phyloP scores from a whole-genome alignment of 441 rosid species.

The Jatropha podagrica region DNA sequence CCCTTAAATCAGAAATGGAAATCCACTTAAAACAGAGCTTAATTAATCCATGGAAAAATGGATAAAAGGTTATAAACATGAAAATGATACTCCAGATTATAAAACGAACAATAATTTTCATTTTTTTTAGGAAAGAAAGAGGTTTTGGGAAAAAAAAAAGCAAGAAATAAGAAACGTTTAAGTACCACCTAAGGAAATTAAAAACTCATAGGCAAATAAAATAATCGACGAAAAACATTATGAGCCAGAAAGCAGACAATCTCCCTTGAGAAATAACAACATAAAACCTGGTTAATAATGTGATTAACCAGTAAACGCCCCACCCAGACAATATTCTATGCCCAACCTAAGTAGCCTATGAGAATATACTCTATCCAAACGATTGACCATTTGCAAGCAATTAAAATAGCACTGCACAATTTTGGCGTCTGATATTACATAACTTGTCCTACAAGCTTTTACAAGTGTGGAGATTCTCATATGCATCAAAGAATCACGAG shows the following conservation, averaged over 20 bases:
- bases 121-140: not conserved
- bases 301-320: not conserved
- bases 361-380: not conserved
- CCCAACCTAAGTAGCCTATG: not conserved
- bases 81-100: not conserved
- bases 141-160: not conserved
- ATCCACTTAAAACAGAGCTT: not conserved
- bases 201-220: not conserved
- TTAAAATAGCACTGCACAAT: not conserved
- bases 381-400: not conserved
- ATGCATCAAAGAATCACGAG: not conserved
- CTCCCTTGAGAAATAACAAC: not conserved
- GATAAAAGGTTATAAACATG: not conserved
- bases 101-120: not conserved
- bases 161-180: not conserved
- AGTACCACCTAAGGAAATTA: not conserved
- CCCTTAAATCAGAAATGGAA: not conserved
- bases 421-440: not conserved
- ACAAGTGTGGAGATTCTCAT: not conserved
- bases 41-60: not conserved
- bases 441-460: slow-evolving; percentile 28
- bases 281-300: not conserved
- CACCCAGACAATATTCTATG: not conserved
- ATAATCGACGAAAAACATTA: not conserved
- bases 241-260: not conserved